Conservation (phyloP, 140 eudicot genomes). For the Ambrosia hybrid region DNA sequence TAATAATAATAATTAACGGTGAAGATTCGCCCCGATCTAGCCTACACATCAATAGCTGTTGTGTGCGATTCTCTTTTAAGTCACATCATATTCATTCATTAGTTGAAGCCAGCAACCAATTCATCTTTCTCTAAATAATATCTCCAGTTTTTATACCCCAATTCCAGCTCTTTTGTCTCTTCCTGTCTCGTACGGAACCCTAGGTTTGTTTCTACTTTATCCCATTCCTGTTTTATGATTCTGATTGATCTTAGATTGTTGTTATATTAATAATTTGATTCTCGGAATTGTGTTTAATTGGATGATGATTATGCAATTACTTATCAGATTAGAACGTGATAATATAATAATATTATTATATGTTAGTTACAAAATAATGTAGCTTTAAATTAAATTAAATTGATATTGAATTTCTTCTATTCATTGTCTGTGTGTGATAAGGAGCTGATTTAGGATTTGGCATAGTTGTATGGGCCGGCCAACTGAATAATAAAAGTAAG, state of each 20-base stretch:
- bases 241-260: constrained; percentile 13
- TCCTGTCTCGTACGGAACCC: constrained; percentile 33
- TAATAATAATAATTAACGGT: constrained; percentile 33
- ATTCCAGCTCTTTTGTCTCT: constrained; percentile 8
- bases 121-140: neutral
- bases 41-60: constrained; percentile 28
- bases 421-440: too few relatives aligned
- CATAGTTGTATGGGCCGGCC: too few relatives aligned
- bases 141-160: neutral
- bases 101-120: neutral
- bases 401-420: neutral
- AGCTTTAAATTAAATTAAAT: too few relatives aligned
- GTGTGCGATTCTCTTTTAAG: constrained; percentile 27
- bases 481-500: too few relatives aligned
- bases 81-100: constrained; percentile 23
- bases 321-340: constrained; percentile 16
- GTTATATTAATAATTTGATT: too few relatives aligned
- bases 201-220: constrained; percentile 31
- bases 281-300: constrained; percentile 9
- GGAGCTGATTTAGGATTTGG: too few relatives aligned
- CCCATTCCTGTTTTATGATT: neutral
- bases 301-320: constrained; percentile 5
- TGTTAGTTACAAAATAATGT: too few relatives aligned
- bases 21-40: constrained; percentile 34
- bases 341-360: neutral